Base-by-base conservation (phyloP, 192 early-diverging fungal genomes). In the Pilobolus umbonatus region DNA sequence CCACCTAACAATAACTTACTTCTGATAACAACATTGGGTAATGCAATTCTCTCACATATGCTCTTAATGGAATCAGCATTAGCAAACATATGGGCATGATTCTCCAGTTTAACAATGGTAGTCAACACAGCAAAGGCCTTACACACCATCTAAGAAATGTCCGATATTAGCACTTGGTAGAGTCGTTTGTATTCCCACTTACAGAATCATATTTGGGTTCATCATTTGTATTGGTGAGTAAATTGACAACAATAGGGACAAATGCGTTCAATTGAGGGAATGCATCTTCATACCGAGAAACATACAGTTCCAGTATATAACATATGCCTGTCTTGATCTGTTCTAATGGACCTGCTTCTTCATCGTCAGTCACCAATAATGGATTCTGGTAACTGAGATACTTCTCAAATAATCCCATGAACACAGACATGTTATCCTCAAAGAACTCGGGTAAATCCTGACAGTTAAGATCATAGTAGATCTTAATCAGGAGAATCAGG, bases 361-460 rank as follows among this genome's bases (percentile, higher is more conserved):
- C 89, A 68, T 90, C 90, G 77, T 80, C 77, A 14, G 75, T 75
- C 39, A 68, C 78, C 5, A 95, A 74, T 30, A 81, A 47, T 7
- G 90, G 85, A 68, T 93, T 94, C 2, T 60, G 68, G 71, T 93
- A 95, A 24, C 67, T 66, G 63, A 99, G 67, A 59, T 98, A 99
- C 68, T 94, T 94, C 71, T 86, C 85, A 61, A 98, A 84, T 10
- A 94, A 65, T 15, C 68, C 55, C 90, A 97, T 86, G 49, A 92
- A 96, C 59, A 76, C 67, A 10, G 67, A 71, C 74, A 93, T 84
- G 68, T 97, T 82, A 69, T 96, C 93, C 64, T 97, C 95, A 57
- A 97, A 98, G 69, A 92, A 97, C 64, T 94, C 91, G 12, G 97
- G 95, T 50, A 96, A 72, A 71, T 99, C 97, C 74, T 97, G 95